Conservation (phyloP, 2,329 filamentous ascomycete genomes). For the Ophiostoma sp. region DNA sequence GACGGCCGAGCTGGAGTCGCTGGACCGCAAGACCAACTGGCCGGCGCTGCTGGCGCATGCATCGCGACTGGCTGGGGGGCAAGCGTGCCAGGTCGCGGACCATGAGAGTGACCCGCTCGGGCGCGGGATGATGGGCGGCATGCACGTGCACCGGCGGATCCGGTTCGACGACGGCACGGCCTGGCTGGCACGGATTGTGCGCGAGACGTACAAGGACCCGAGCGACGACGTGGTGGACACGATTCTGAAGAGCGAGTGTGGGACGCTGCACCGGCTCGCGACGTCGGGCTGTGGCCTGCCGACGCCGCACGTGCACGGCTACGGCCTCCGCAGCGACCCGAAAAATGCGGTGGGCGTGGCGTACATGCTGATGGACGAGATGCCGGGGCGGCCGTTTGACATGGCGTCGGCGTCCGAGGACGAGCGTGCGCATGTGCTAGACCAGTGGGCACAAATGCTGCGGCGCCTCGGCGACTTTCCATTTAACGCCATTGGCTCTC, state of each 20-base stretch:
- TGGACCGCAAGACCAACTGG: background rate
- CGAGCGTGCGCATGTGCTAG: slow-evolving; percentile 9
- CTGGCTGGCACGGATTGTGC: slow-evolving; percentile 20
- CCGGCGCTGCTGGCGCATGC: background rate
- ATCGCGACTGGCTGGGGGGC: background rate
- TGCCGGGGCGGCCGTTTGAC: slow-evolving; percentile 13
- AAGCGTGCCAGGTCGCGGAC: background rate
- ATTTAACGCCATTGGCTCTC: background rate
- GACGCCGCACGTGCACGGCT: slow-evolving; percentile 16
- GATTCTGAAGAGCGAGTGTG: slow-evolving; percentile 21
- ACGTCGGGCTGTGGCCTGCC: background rate
- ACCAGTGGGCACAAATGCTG: background rate
- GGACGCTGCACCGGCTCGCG: slow-evolving; percentile 12
- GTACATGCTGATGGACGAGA: slow-evolving; percentile 21
- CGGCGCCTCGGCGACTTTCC: background rate
- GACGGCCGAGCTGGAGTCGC: slow-evolving; percentile 14
- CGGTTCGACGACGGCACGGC: slow-evolving; percentile 19
- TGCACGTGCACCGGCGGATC: slow-evolving; percentile 19
- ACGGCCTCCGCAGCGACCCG: background rate
- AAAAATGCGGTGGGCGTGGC: slow-evolving; percentile 17
- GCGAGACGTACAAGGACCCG: slow-evolving; percentile 13
- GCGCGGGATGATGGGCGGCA: slow-evolving; percentile 16
- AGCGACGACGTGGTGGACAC: slow-evolving; percentile 13
- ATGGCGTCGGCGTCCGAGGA: background rate
- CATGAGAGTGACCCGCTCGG: slow-evolving; percentile 13